These are phyloP conservation scores for Pythium scleroteichum DNA, from an alignment of 352 stramenopile species.

Conservation along the genomic window DNA sequence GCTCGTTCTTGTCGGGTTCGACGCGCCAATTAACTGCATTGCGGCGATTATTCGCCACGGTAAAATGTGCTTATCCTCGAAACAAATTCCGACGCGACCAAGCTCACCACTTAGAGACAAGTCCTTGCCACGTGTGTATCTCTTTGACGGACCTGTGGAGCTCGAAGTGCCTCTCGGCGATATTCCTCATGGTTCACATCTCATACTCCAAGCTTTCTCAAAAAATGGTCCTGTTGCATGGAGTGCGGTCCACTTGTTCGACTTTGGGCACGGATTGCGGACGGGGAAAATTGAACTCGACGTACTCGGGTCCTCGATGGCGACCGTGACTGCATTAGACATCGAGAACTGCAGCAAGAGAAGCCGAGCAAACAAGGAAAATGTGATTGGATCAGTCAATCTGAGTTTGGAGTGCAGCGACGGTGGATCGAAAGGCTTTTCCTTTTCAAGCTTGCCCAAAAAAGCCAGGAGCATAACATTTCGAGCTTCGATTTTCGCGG, in stretches of 20 bases:
- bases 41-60: slow-evolving; percentile 37
- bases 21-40: slow-evolving; percentile 15
- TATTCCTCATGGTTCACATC: slow-evolving; percentile 74
- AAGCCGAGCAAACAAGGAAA: slow-evolving; percentile 32
- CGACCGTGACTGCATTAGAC: slow-evolving; percentile 54
- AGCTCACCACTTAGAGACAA: slow-evolving; percentile 31
- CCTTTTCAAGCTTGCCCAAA: slow-evolving; percentile 53
- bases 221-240: slow-evolving; percentile 53
- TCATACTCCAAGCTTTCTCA: slow-evolving; percentile 55
- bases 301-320: slow-evolving; percentile 31
- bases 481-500: slow-evolving; percentile 71
- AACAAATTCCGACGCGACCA: slow-evolving; percentile 16
- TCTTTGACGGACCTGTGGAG: slow-evolving; percentile 21
- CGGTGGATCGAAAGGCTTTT: slow-evolving; percentile 42
- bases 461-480: slow-evolving; percentile 62
- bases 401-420: slow-evolving; percentile 52
- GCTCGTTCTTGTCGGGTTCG: slow-evolving; percentile 2
- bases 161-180: slow-evolving; percentile 48
- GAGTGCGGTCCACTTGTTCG: slow-evolving; percentile 76
- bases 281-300: slow-evolving; percentile 51
- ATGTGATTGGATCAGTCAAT: slow-evolving; percentile 43
- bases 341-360: slow-evolving; percentile 71
- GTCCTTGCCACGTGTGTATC: slow-evolving; percentile 5
- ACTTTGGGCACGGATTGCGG: slow-evolving; percentile 76
- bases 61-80: slow-evolving; percentile 25